Conservation (phyloP, 345 rosid genomes). For the Rubroshorea leprosula region DNA sequence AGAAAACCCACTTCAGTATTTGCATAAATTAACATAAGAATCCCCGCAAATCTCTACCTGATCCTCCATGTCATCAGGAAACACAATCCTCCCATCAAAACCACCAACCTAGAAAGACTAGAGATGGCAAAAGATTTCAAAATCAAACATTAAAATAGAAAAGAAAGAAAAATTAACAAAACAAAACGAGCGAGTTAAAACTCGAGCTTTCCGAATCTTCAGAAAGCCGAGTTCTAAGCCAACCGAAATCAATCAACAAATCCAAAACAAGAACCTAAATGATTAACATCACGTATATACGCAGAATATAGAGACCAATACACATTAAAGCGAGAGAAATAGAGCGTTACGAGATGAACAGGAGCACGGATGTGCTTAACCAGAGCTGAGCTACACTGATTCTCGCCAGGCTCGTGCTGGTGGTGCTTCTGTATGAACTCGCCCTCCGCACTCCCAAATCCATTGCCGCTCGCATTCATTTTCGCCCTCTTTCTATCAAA, state of each 20-base stretch:
- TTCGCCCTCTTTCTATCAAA: constrained; percentile 12
- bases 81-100: neutral
- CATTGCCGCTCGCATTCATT: constrained; percentile 38
- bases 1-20: neutral
- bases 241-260: neutral
- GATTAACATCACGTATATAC: neutral
- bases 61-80: constrained; percentile 4
- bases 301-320: neutral
- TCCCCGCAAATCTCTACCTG: neutral
- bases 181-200: neutral
- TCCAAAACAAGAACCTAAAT: neutral
- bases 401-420: constrained; percentile 44
- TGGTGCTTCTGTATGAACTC: constrained; percentile 62
- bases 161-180: neutral
- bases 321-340: constrained; percentile 11
- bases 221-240: neutral
- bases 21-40: neutral
- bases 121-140: constrained; percentile 1
- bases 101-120: neutral
- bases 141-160: neutral
- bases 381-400: constrained; percentile 83
- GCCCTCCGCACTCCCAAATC: constrained; percentile 32
- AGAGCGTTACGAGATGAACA: constrained; percentile 69
- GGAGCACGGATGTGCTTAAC: constrained; percentile 88
- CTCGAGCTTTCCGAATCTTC: constrained; percentile 5